phyloP scores from a whole-genome alignment of 371 early-diverging fungal species.

The Apophysomyces trapeziformis region DNA sequence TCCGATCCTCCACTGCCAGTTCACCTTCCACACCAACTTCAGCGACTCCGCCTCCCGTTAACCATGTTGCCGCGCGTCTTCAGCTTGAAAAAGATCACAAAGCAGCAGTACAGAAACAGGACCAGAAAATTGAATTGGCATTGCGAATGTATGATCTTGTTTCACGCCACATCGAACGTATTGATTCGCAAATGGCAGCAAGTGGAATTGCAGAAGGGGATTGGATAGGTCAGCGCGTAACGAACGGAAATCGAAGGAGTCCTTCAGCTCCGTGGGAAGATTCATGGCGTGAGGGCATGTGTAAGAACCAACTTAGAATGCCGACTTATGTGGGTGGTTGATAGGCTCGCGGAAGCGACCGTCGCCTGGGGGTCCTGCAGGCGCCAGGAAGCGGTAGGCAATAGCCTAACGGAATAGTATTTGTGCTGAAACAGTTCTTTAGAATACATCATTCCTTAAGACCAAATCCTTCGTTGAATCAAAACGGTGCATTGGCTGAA shows the following conservation, averaged over 20 bases:
- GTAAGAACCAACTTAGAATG: constrained; percentile 5
- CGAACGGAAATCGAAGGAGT: background rate
- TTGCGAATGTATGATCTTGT: constrained; percentile 43
- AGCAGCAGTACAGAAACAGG: constrained; percentile 40
- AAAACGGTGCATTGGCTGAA: constrained; percentile 38
- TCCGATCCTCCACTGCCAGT: constrained; percentile 10
- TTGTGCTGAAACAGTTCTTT: background rate
- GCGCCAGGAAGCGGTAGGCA: constrained; percentile 13
- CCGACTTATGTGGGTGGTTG: constrained; percentile 9
- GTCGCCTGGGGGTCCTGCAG: constrained; percentile 12
- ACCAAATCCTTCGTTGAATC: constrained; percentile 20
- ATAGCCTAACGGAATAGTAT: too few species aligned
- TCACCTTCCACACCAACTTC: background rate
- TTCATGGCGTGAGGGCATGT: constrained; percentile 10
- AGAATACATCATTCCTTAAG: constrained; percentile 36
- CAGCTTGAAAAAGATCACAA: constrained; percentile 37
- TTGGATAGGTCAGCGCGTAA: constrained; percentile 23
- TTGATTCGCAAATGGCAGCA: constrained; percentile 38
- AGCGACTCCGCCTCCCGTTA: constrained; percentile 7
- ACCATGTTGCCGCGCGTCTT: constrained; percentile 16
- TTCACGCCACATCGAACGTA: constrained; percentile 38
- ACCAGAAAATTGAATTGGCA: constrained; percentile 40
- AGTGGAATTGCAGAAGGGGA: constrained; percentile 28
- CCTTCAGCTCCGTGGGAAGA: constrained; percentile 4
- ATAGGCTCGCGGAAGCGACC: constrained; percentile 17